Base-by-base conservation (phyloP, 495 filamentous ascomycete genomes). In the Penicillium cataractarum region DNA sequence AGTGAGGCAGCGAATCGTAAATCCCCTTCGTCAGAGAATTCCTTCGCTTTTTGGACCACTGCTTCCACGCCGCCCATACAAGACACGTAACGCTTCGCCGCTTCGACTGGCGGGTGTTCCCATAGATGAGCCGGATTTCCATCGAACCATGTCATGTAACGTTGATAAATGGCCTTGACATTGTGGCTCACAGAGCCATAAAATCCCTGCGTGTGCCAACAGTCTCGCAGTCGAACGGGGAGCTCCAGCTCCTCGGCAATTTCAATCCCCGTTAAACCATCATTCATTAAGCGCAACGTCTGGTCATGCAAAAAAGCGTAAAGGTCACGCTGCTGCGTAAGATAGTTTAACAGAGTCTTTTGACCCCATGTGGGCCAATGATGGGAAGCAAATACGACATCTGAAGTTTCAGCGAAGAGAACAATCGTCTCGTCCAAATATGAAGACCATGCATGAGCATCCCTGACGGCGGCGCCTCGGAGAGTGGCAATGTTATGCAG, bases 61-160 rank as follows among this genome's bases (percentile, higher is more conserved):
- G 58, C 55, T 9, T 72, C 63, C 0, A 63, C 35, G 3, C 69
- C 66, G 4, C 67, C 63, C 52, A 71, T 64, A 33, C 65, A 66
- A 65, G 4, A 60, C 10, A 76, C 70, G 46, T 73, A 76, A 7
- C 71, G 60, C 32, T 32, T 53, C 0, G 65, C 71, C 4, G 50
- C 61, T 27, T 68, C 67, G 2, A 62, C 58, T 2, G 75, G 68
- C 1, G 73, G 59, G 21, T 71, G 57, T 48, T 75, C 66, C 75
- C 75, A 78, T 9, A 78, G 56, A 64, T 78, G 64, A 15, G 66
- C 66, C 0, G 75, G 72, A 40, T 74, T 70, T 2, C 75, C 74
- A 57, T 78, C 72, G 54, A 70, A 78, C 75, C 74, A 78, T 12
- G 65, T 68, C 64, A 70, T 71, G 40, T 78, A 78, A 7, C 71